Evolutionary conservation across 805 yeast genomes (phyloP), one percentile per base, ranked within the genome.

Genomic region (Suhomyces prunicola): DNA sequence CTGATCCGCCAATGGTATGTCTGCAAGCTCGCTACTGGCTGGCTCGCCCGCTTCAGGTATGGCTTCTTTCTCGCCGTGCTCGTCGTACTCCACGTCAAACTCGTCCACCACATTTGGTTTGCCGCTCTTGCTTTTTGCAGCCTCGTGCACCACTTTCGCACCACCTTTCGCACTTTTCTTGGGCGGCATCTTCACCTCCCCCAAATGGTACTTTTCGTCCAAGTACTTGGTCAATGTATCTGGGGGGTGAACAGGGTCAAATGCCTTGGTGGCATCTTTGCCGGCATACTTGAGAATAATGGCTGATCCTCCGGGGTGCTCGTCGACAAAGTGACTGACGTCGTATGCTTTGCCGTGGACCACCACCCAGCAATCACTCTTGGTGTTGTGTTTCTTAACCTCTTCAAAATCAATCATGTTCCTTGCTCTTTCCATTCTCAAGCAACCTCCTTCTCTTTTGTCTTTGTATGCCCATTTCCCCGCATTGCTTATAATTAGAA

Each of bases 211-310:
- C 52, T 73, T 63, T 5, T 61, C 57, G 2, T 68, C 96, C 39
- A 89, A 68, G 60, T 84, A 84, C 63, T 85, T 85, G 27, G 82
- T 84, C 50, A 93, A 76, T 6, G 90, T 87, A 61, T 91, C 97
- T n/a, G 86, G 82, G 0, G 98, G 94, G 69, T 93, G 99, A 55
- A 93, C 79, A 17, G 96, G 97, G 54, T 87, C 89, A 65, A 90
- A 93, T 8, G 89, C 83, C 60, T 86, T 85, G 6, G 94, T 86
- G 9, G 93, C 96, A 56, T 73, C 78, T 52, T 68, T 69, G 1
- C 80, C 78, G n/a, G 75, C 73, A 61, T 66, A 84, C 63, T 80
- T 81, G 51, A 80, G 67, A 35, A 84, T 81, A 50, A 83, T 78
- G 5, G 72, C 75, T 17, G 77, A 62, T 3, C 88, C 88, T 31